Percentiles rank a stretch among this genome's conserved stretches.
phyloP scores from a whole-genome alignment of 2,329 filamentous ascomycete genomes.

The Stachybotrys echinatus region DNA sequence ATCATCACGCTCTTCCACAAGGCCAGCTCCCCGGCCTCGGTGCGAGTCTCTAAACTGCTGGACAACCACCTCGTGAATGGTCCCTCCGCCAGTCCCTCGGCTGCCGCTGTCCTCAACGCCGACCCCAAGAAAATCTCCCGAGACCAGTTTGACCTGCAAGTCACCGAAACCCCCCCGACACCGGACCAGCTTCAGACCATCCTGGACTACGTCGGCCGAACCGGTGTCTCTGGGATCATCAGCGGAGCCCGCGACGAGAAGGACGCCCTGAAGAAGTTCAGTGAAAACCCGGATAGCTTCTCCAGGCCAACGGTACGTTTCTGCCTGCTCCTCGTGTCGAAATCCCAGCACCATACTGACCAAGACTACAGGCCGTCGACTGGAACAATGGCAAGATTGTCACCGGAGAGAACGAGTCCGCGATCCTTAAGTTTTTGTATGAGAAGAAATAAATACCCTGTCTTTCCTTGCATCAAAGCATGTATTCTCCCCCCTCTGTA shows the following conservation, averaged over 20 bases:
- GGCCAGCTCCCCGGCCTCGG: constrained; percentile 65
- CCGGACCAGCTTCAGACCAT: constrained; percentile 78
- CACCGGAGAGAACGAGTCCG: constrained; percentile 75
- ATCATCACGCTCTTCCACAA: constrained; percentile 96
- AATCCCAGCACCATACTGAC: constrained; percentile 1
- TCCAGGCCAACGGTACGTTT: constrained; percentile 68
- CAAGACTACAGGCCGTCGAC: constrained; percentile 60
- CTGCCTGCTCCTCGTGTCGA: not conserved
- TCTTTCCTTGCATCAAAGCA: not conserved
- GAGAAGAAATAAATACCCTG: constrained; percentile 34
- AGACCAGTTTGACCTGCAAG: constrained; percentile 78
- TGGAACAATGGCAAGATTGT: constrained; percentile 87
- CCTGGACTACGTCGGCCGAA: constrained; percentile 70
- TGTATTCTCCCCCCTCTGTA: not conserved
- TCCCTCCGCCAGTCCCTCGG: constrained; percentile 63
- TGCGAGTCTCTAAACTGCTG: constrained; percentile 67
- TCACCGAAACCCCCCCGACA: constrained; percentile 77
- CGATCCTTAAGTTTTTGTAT: constrained; percentile 78
- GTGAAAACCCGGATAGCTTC: constrained; percentile 63
- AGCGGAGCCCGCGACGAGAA: constrained; percentile 66
- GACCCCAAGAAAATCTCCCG: constrained; percentile 51
- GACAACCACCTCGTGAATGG: too few relatives aligned
- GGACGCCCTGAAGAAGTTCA: constrained; percentile 77
- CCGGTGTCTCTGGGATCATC: constrained; percentile 58
- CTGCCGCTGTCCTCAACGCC: constrained; percentile 68